Evolutionary conservation across 192 early-diverging fungal genomes (phyloP).

Genomic region (Coemansia javaensis): DNA sequence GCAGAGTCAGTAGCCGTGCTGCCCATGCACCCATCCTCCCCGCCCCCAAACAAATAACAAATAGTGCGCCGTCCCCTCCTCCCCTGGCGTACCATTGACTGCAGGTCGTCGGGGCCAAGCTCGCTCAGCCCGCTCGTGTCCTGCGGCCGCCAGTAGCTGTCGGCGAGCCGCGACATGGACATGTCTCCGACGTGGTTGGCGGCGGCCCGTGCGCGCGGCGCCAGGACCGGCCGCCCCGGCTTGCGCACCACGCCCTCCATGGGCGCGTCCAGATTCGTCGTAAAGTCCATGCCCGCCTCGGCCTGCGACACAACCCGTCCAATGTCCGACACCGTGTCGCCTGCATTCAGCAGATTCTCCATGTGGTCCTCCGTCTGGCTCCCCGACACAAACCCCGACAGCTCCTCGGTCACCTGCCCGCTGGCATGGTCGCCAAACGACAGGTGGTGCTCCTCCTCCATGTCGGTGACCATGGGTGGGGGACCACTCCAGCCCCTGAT

Average conservation of each 20-base stretch:
- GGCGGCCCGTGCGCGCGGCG: background rate
- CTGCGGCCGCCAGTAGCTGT: constrained; percentile 27
- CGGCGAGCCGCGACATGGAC: constrained; percentile 22
- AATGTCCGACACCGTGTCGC: constrained; percentile 31
- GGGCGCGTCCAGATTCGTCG: constrained; percentile 21
- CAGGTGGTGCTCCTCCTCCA: constrained; percentile 4
- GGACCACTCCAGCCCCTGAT: background rate
- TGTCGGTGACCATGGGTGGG: constrained; percentile 1
- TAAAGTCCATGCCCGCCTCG: constrained; percentile 37
- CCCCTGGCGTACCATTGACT: constrained; percentile 22
- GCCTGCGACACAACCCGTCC: constrained; percentile 31
- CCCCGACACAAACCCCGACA: constrained; percentile 12
- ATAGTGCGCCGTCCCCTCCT: background rate
- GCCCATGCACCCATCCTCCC: too few species aligned
- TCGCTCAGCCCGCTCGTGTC: constrained; percentile 9
- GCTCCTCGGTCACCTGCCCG: constrained; percentile 11
- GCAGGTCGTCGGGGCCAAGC: constrained; percentile 14
- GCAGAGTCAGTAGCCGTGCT: background rate
- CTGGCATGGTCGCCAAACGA: constrained; percentile 8
- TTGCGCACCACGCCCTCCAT: constrained; percentile 31
- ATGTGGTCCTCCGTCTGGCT: constrained; percentile 5
- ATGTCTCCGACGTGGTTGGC: constrained; percentile 16
- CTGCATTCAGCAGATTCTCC: constrained; percentile 1
- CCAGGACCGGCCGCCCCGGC: background rate
- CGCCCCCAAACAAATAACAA: constrained; percentile 4